Base-by-base conservation (phyloP, 352 stramenopile species). In the Phytophthora litchii region DNA sequence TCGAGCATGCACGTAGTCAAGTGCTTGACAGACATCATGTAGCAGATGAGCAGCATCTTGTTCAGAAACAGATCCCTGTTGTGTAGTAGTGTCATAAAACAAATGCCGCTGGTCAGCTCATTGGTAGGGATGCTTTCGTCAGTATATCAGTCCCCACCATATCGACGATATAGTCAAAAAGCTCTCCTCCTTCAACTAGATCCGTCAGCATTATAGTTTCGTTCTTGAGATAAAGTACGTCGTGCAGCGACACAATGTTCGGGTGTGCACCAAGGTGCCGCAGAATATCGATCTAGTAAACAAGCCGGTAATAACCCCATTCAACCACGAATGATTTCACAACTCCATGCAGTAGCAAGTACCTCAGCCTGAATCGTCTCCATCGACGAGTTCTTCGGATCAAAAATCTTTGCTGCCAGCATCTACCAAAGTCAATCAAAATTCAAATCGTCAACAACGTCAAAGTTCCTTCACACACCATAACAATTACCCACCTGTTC, bases 161-260 rank as follows among this genome's bases (percentile, higher is more conserved):
- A 45, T 88, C 71, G 14, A 89, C 81, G 25, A 93, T 93, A 52
- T 88, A 93, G 67, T 91, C 76, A 46, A 93, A 91, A 5, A 93
- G 68, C 55, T 93, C 81, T 23, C 83, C 81, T 40, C 83, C 83
- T 67, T 86, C 64, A 16, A 90, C 80, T 10, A 93, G 70, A 43
- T 93, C 83, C 48, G 70, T 90, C 54, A 93, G 70, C 81, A 93
- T 90, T 48, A 91, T 91, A 8, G 80, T 91, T 59, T 89, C 74
- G 21, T 86, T 61, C 34, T 83, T 64, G 3, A 77, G 54, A 45
- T 77, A 79, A 7, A 91, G 50, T 16, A 91, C 78, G 48, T 91
- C 81, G 16, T 88, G 78, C 8, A 93, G 69, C 9, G 75, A 88
- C 36, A 93, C 76, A 27, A 91, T 89, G 56, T 91, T 83, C 31